Evolutionary conservation across 305 asterid genomes (phyloP), one percentile per base, ranked within the genome.

Genomic region (Fraxinus latifolia): DNA sequence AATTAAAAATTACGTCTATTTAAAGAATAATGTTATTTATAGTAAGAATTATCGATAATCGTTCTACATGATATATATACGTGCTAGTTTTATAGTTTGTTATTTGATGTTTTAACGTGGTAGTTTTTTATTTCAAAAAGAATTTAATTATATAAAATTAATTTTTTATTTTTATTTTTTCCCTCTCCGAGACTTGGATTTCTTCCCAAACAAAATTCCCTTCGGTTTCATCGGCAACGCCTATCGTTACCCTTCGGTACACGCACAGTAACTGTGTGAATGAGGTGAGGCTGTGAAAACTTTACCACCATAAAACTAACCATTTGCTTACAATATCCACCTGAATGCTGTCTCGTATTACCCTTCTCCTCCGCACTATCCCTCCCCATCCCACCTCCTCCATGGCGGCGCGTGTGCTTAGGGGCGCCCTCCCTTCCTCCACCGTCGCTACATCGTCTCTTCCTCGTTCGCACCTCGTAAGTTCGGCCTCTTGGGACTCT

Each of bases 371-470:
- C 88, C 93, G 90, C 78, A 60, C 87, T 47, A 77, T 72, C 44
- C 88, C 32, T 80, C 77, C 83, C 71, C 75, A 85, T 78, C 65
- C 78, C 83, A 77, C 81, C 77, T 85, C 84, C 5, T 55, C 81
- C 55, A 95, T 93, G 98, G 93, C 95, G 88, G 93, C 90, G 92
- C 97, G 94, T 90, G 88, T 84, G 29, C 60, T 90, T 23, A 79
- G 92, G 29, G 93, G 88, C 77, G 77, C 89, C 0, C 86, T 87
- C 21, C 83, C 90, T 29, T 37, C 83, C 81, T 80, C 87, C 34
- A 60, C 79, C 55, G 55, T 77, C n/a, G 79, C 75, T 80, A 82
- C 85, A 17, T 76, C 85, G 76, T 83, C 83, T 80, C 79, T 55
- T 77, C 82, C 31, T 70, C 78, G 78, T 42, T 79, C 81, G 62